Conservation (phyloP, 495 filamentous ascomycete species). For the Penicillium longicatenatum region DNA sequence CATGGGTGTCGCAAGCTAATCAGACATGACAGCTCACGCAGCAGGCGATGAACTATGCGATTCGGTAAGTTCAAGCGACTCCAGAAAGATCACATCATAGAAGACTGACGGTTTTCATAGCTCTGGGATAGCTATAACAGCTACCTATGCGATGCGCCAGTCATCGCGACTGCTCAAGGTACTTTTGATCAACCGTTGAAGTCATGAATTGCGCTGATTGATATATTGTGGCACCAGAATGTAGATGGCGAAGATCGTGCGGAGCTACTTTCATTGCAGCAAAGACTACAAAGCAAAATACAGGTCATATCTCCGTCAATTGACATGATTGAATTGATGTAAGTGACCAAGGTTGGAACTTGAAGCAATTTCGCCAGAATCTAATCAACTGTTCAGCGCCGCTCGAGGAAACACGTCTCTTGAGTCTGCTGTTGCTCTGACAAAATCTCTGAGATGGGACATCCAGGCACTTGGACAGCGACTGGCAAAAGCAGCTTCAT, state of each 20-base stretch:
- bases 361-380: neutral
- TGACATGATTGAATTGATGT: constrained; percentile 93
- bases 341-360: constrained; percentile 23
- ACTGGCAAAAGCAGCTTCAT: constrained; percentile 67
- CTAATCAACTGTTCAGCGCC: constrained; percentile 53
- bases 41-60: constrained; percentile 91
- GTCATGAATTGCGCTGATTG: constrained; percentile 17
- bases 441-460: constrained; percentile 83
- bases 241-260: constrained; percentile 69
- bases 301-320: constrained; percentile 89
- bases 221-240: constrained; percentile 48
- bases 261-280: constrained; percentile 71
- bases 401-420: constrained; percentile 94
- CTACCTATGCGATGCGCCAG: constrained; percentile 80
- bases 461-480: constrained; percentile 83
- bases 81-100: neutral
- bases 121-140: constrained; percentile 88
- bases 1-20: neutral
- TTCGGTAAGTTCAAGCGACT: constrained; percentile 49
- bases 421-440: constrained; percentile 83
- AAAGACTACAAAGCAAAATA: constrained; percentile 80
- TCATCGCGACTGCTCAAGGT: constrained; percentile 80
- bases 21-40: constrained; percentile 58
- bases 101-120: constrained; percentile 35
- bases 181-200: constrained; percentile 16